These are phyloP conservation scores for Pseudogymnoascus sp. DNA, from an alignment of 2,329 filamentous ascomycete species.

Conservation along the genomic window DNA sequence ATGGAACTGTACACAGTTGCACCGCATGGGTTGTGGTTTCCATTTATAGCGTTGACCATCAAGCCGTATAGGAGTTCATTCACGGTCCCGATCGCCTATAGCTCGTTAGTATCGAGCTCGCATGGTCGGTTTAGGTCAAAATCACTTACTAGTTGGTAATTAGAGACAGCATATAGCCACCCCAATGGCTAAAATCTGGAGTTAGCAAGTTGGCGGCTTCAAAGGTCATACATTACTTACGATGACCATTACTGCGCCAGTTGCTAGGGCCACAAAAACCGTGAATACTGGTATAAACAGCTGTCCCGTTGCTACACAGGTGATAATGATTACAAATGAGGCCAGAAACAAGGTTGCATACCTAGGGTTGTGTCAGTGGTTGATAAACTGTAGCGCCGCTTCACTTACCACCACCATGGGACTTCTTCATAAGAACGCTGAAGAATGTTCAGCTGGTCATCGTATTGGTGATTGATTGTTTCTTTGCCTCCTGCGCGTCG, in stretches of 20 bases:
- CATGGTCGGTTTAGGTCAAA: neutral
- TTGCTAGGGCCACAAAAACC: constrained; percentile 49
- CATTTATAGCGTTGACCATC: constrained; percentile 46
- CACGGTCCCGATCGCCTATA: constrained; percentile 47
- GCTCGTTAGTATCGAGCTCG: neutral
- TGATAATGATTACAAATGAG: constrained; percentile 44
- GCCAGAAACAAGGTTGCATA: constrained; percentile 38
- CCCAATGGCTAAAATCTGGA: constrained; percentile 37
- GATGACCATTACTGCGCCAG: constrained; percentile 47
- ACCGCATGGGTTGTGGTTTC: constrained; percentile 50
- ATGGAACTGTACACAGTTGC: constrained; percentile 52
- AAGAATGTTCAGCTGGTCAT: constrained; percentile 52
- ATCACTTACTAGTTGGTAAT: constrained; percentile 34
- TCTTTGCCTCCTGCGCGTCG: constrained; percentile 24
- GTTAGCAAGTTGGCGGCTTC: neutral
- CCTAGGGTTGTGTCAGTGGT: neutral
- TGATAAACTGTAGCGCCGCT: neutral
- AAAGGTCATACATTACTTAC: neutral
- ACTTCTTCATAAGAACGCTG: constrained; percentile 52
- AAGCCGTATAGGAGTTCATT: constrained; percentile 55
- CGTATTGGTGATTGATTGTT: constrained; percentile 48
- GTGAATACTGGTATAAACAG: constrained; percentile 56
- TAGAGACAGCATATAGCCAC: constrained; percentile 54
- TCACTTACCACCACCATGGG: constrained; percentile 49
- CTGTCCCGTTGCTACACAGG: constrained; percentile 42